Conservation (phyloP, 2,329 filamentous ascomycete species). For the Aspergillus jensenii region DNA sequence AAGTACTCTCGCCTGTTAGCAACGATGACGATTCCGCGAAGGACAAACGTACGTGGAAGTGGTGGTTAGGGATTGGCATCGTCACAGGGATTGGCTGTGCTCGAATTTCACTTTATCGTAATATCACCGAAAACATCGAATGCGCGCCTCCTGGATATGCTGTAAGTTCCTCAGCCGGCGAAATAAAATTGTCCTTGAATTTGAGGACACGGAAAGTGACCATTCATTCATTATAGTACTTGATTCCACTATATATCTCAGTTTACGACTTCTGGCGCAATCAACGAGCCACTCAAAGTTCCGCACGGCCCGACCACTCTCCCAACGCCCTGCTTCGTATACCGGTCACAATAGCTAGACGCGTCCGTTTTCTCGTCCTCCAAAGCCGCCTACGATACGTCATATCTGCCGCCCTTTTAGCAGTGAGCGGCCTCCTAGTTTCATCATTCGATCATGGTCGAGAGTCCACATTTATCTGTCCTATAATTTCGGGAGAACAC, state of each 20-base stretch:
- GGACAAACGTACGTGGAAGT: constrained; percentile 13
- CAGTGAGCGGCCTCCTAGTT: constrained; percentile 39
- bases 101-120: constrained; percentile 43
- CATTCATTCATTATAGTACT: constrained; percentile 25
- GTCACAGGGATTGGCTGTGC: constrained; percentile 26
- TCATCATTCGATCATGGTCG: constrained; percentile 36
- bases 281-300: constrained; percentile 25
- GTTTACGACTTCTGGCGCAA: constrained; percentile 43
- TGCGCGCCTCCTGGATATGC: constrained; percentile 40
- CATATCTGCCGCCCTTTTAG: constrained; percentile 38
- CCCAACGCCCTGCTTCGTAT: constrained; percentile 17
- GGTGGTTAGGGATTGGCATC: constrained; percentile 24
- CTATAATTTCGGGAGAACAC: constrained; percentile 35
- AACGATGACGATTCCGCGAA: constrained; percentile 5
- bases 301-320: constrained; percentile 16
- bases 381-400: constrained; percentile 39
- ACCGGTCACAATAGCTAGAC: constrained; percentile 28
- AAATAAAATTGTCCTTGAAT: background rate
- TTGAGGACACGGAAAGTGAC: background rate
- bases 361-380: constrained; percentile 29
- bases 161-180: constrained; percentile 24
- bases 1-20: constrained; percentile 8
- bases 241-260: constrained; percentile 42
- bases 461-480: constrained; percentile 52
- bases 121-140: constrained; percentile 42